Evolutionary conservation across 2,329 filamentous ascomycete species (phyloP).

Genomic region (Cladobotryum mycophilum): DNA sequence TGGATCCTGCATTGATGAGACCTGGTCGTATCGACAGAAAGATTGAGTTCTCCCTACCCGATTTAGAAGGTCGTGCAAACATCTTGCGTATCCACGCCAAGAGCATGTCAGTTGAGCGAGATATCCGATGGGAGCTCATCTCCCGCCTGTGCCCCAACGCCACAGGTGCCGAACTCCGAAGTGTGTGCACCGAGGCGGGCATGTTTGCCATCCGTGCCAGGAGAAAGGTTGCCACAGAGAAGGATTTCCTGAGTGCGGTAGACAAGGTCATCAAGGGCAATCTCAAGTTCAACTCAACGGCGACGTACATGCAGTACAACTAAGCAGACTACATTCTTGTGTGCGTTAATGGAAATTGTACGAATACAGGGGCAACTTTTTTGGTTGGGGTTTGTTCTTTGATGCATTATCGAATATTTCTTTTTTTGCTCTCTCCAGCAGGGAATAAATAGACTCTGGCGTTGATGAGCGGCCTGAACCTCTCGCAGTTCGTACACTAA

Average conservation of each 20-base stretch:
- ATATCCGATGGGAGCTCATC: constrained; percentile 98
- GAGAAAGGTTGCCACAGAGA: constrained; percentile 96
- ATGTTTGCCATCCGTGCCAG: constrained; percentile 96
- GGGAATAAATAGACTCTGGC: constrained; percentile 10
- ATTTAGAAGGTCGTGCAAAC: constrained; percentile 94
- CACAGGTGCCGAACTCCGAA: constrained; percentile 90
- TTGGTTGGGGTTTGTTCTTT: constrained; percentile 13
- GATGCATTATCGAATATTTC: constrained; percentile 18
- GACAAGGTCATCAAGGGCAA: constrained; percentile 99
- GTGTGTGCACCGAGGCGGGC: constrained; percentile 94
- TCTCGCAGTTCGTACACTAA: too few relatives aligned
- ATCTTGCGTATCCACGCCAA: constrained; percentile 98
- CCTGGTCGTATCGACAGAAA: constrained; percentile 97
- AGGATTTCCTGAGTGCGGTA: constrained; percentile 95
- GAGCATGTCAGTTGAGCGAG: constrained; percentile 98
- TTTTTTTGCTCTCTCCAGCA: constrained; percentile 9
- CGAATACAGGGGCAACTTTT: constrained; percentile 22
- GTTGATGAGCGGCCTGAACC: constrained; percentile 4
- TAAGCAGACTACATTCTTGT: constrained; percentile 39
- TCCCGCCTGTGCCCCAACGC: constrained; percentile 95
- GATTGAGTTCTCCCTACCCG: constrained; percentile 96
- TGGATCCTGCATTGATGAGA: constrained; percentile 95
- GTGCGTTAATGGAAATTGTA: constrained; percentile 29
- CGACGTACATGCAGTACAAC: constrained; percentile 98
- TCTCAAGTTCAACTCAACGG: constrained; percentile 98